These are phyloP conservation scores for Apiosordaria backusii DNA, from an alignment of 495 filamentous ascomycete genomes.

Conservation along the genomic window DNA sequence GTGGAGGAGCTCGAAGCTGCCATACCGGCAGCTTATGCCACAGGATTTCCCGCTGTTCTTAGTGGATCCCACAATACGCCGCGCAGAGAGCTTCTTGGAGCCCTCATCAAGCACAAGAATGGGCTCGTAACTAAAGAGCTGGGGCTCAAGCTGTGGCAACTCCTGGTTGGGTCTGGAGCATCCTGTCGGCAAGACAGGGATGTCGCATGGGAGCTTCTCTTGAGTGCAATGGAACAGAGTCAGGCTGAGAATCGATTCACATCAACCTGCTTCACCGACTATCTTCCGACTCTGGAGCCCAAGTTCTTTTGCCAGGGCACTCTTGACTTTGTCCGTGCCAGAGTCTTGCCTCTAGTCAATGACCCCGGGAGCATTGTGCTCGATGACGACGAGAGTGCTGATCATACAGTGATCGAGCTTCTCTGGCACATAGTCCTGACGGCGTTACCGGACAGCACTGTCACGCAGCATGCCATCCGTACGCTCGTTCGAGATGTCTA, in stretches of 20 bases:
- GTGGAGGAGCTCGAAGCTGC: slow-evolving; percentile 49
- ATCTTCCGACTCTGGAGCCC: slow-evolving; percentile 61
- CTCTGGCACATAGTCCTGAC: slow-evolving; percentile 81
- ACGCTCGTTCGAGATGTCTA: slow-evolving; percentile 70
- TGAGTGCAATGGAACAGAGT: slow-evolving; percentile 45
- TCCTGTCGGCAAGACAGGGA: slow-evolving; percentile 54
- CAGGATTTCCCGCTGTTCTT: slow-evolving; percentile 39
- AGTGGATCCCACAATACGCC: slow-evolving; percentile 40
- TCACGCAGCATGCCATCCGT: slow-evolving; percentile 64
- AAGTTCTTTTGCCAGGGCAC: slow-evolving; percentile 62
- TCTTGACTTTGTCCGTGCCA: slow-evolving; percentile 59
- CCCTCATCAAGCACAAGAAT: slow-evolving; percentile 56
- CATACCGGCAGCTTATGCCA: slow-evolving; percentile 31
- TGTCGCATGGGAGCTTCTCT: slow-evolving; percentile 63
- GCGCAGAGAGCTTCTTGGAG: slow-evolving; percentile 56
- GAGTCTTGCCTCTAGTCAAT: slow-evolving; percentile 40
- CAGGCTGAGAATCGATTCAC: slow-evolving; percentile 59
- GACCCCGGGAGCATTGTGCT: slow-evolving; percentile 38
- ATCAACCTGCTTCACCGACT: slow-evolving; percentile 60
- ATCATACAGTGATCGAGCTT: slow-evolving; percentile 62
- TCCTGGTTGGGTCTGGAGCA: slow-evolving; percentile 60
- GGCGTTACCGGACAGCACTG: slow-evolving; percentile 57
- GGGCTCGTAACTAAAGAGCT: slow-evolving; percentile 59
- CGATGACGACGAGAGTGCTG: slow-evolving; percentile 38
- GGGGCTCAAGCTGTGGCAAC: slow-evolving; percentile 61